Percentiles rank a stretch among this genome's conserved stretches.
Conservation (phyloP, 2,329 filamentous ascomycete species). For the Phialophora macrospora region DNA sequence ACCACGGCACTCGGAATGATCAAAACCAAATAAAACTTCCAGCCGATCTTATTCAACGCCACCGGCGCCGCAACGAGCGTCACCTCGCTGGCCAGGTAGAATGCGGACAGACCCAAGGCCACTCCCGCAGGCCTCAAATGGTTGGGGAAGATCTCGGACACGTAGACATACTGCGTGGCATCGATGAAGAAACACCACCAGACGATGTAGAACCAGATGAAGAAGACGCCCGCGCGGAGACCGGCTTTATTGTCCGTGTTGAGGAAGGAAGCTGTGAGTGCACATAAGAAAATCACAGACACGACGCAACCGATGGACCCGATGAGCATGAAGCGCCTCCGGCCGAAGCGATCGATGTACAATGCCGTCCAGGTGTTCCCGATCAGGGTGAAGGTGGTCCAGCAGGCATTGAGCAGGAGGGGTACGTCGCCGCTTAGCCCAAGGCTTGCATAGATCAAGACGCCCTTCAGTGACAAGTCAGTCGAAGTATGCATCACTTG, state of each 20-base stretch:
- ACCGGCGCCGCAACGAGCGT: constrained; percentile 39
- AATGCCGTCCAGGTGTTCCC: constrained; percentile 51
- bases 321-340: constrained; percentile 44
- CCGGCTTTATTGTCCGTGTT: constrained; percentile 45
- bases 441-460: constrained; percentile 47
- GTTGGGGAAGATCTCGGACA: constrained; percentile 36
- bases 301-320: constrained; percentile 49
- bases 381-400: constrained; percentile 50
- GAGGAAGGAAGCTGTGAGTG: constrained; percentile 46
- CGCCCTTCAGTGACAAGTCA: constrained; percentile 48
- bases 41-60: constrained; percentile 44
- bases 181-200: constrained; percentile 52
- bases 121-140: constrained; percentile 34
- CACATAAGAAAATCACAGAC: constrained; percentile 48
- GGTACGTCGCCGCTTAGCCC: constrained; percentile 48
- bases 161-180: constrained; percentile 34
- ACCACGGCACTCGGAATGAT: constrained; percentile 34
- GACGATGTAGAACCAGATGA: constrained; percentile 49
- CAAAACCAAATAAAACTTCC: constrained; percentile 44
- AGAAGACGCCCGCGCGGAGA: constrained; percentile 48
- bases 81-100: constrained; percentile 33
- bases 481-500: constrained; percentile 44
- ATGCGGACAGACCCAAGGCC: constrained; percentile 32
- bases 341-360: constrained; percentile 48
- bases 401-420: constrained; percentile 53